phyloP scores from a whole-genome alignment of 2,329 filamentous ascomycete species.

The Apiospora phragmitis region DNA sequence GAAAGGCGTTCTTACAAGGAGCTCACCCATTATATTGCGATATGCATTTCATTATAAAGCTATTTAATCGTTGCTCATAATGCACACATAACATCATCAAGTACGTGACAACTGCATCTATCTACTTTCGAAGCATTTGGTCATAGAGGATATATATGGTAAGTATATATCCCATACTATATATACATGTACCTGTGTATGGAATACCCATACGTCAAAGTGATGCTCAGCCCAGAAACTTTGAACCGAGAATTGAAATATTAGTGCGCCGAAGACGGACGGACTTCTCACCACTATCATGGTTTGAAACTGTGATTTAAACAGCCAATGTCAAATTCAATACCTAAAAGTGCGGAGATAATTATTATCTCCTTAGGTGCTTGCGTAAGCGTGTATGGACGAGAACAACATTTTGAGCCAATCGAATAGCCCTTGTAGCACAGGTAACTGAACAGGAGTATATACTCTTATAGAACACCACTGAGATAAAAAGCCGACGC shows the following conservation, averaged over 20 bases:
- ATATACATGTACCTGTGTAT: not conserved
- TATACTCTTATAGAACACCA: too few relatives aligned
- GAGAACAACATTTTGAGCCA: not conserved
- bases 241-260: not conserved
- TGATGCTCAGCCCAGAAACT: not conserved
- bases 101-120: not conserved
- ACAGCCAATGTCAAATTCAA: not conserved
- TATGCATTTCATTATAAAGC: not conserved
- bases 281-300: not conserved
- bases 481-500: too few relatives aligned
- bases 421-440: not conserved
- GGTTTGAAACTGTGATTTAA: not conserved
- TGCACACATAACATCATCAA: not conserved
- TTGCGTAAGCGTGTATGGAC: not conserved
- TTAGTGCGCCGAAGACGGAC: not conserved
- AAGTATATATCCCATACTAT: too few relatives aligned
- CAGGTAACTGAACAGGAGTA: not conserved
- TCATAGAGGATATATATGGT: too few relatives aligned
- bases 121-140: not conserved
- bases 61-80: not conserved
- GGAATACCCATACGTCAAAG: not conserved
- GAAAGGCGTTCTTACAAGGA: not conserved
- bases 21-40: not conserved
- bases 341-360: not conserved
- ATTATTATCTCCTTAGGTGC: not conserved